These are phyloP conservation scores for Clathrospora elynae DNA, from an alignment of 2,329 filamentous ascomycete genomes.

Conservation along the genomic window DNA sequence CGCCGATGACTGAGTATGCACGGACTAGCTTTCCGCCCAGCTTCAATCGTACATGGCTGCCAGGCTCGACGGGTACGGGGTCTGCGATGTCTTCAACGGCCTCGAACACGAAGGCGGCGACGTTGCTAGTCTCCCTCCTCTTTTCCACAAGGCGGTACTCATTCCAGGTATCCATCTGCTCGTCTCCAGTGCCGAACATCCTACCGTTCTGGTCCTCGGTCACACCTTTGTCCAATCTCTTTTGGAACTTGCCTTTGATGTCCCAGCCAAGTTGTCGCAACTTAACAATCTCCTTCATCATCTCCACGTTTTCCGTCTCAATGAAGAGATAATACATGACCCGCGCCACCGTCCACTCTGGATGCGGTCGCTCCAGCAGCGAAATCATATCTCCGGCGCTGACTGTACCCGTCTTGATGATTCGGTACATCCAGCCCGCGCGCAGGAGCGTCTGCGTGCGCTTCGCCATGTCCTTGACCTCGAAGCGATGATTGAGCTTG, in stretches of 20 bases:
- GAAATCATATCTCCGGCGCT: conserved; percentile 62
- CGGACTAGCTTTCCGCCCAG: conserved; percentile 62
- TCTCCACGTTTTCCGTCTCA: conserved; percentile 55
- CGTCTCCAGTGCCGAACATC: conserved; percentile 34
- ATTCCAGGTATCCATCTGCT: conserved; percentile 42
- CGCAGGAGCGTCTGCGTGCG: conserved; percentile 62
- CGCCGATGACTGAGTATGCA: conserved; percentile 65
- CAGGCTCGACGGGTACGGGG: conserved; percentile 48
- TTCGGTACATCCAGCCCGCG: conserved; percentile 70
- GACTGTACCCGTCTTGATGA: conserved; percentile 62
- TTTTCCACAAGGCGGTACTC: conserved; percentile 56
- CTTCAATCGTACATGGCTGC: conserved; percentile 62
- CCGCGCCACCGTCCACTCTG: conserved; percentile 66
- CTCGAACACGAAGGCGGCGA: conserved; percentile 61
- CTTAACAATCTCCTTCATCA: conserved; percentile 52
- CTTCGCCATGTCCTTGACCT: conserved; percentile 65
- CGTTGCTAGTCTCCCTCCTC: conserved; percentile 56
- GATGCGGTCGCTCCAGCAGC: conserved; percentile 61
- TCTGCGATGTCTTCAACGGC: conserved; percentile 45
- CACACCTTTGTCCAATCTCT: conserved; percentile 56
- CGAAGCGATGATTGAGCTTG: conserved; percentile 71
- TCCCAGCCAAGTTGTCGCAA: conserved; percentile 55
- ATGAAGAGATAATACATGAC: conserved; percentile 68
- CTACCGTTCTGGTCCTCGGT: conserved; percentile 39
- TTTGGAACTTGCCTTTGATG: conserved; percentile 59